Evolutionary conservation across 495 filamentous ascomycete species (phyloP).

Genomic region (Viridothelium virens): DNA sequence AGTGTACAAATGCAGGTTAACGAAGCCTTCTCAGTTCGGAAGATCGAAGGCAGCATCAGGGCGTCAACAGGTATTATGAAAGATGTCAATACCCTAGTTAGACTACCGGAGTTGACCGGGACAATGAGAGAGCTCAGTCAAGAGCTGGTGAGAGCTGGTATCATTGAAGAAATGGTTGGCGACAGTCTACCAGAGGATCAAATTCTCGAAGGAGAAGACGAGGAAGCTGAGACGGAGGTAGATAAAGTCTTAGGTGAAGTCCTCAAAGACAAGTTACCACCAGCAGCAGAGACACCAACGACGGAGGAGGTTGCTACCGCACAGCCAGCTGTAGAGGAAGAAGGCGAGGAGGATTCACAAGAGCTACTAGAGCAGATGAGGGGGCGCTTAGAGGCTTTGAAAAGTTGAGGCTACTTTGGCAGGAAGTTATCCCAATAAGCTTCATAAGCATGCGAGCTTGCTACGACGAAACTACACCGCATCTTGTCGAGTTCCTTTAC

Average conservation of each 20-base stretch:
- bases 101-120: constrained; percentile 74
- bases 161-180: constrained; percentile 95
- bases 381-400: constrained; percentile 78
- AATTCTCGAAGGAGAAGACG: constrained; percentile 67
- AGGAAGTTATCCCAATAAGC: background rate
- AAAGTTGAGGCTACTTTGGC: constrained; percentile 54
- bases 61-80: constrained; percentile 90
- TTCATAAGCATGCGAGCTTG: background rate
- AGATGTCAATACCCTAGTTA: constrained; percentile 81
- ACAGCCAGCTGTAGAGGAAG: constrained; percentile 53
- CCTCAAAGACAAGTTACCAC: constrained; percentile 69
- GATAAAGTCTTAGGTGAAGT: constrained; percentile 90
- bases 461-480: too few species aligned
- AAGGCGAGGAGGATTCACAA: constrained; percentile 77
- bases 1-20: constrained; percentile 97
- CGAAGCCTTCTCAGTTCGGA: constrained; percentile 89
- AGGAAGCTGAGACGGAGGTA: constrained; percentile 84
- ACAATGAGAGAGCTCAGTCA: constrained; percentile 86
- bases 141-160: constrained; percentile 86
- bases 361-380: constrained; percentile 89
- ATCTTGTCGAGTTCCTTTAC: background rate
- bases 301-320: constrained; percentile 28
- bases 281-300: constrained; percentile 43
- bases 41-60: constrained; percentile 88
- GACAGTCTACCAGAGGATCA: constrained; percentile 72